Base-by-base conservation (phyloP, 2,329 filamentous ascomycete species). In the Westerdykella sp. region DNA sequence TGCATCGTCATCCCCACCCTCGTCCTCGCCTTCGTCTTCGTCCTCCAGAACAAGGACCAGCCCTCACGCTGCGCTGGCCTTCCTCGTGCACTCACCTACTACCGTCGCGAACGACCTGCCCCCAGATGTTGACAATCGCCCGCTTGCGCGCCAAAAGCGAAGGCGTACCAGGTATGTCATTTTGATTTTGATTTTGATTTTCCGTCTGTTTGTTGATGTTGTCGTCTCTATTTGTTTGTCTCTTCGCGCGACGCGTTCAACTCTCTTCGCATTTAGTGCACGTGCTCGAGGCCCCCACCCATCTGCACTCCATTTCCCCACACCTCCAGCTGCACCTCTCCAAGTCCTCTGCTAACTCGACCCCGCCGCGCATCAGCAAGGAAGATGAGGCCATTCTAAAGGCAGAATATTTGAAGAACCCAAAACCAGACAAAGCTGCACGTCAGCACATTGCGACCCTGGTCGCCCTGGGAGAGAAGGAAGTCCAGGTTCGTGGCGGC, bases 311-410 rank as follows among this genome's bases (percentile, higher is more conserved):
- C 18, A 21, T 21, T 21, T 4, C 18, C 18, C 39, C 23, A 32
- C 22, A 30, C 31, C n/a, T n/a, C n/a, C n/a, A 48, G 50, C 39
- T 42, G 44, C 53, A 47, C 34, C 54, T 48, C 46, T 14, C 37
- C 39, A 37, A 21, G 42, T 28, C 45, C 39, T 25, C 28, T 23
- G 50, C 60, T 64, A 47, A 63, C 57, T 21, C 18, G 18, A 21
- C 52, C 53, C 49, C 45, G 43, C 25, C 42, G 41, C 50, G 46
- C 45, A 42, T 51, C 52, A 67, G 65, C 55, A 66, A 67, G 41
- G 85, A 91, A 68, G 91, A 97, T 71, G 91, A 95, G 72, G 79
- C 83, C 41, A 79, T 98, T 41, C 81, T 96, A 47, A 91, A 96
- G 68, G 78, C 85, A 30, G 88, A 91, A 46, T 96, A 95, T 63